These are phyloP conservation scores for Cadophora gregata DNA, from an alignment of 2,329 filamentous ascomycete species.

Conservation along the genomic window DNA sequence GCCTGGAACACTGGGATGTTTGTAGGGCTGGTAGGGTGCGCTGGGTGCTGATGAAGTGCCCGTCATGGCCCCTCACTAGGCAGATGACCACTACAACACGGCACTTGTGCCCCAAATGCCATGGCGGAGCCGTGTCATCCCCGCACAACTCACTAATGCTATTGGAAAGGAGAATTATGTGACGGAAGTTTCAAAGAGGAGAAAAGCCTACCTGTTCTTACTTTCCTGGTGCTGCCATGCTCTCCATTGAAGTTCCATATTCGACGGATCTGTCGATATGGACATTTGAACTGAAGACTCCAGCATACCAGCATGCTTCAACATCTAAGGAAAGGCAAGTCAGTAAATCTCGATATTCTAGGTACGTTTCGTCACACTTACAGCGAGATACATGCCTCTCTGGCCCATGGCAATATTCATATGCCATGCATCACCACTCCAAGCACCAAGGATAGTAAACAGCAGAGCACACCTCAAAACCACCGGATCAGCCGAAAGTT, in stretches of 20 bases:
- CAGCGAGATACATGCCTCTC: slow-evolving; percentile 73
- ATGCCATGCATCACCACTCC: slow-evolving; percentile 79
- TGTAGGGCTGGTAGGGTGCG: neutral
- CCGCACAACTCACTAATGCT: neutral
- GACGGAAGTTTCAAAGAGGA: neutral
- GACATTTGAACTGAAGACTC: slow-evolving; percentile 55
- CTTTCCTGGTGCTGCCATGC: slow-evolving; percentile 70
- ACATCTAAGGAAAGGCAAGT: slow-evolving; percentile 55
- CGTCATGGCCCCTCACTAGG: neutral
- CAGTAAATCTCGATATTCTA: neutral
- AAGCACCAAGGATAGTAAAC: slow-evolving; percentile 71
- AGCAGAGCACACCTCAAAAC: slow-evolving; percentile 70
- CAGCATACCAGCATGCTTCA: slow-evolving; percentile 71
- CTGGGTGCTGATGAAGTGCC: neutral
- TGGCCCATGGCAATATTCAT: slow-evolving; percentile 80
- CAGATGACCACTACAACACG: slow-evolving; percentile 18
- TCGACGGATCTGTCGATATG: slow-evolving; percentile 49
- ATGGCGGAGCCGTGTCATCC: neutral
- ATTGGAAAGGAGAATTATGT: neutral
- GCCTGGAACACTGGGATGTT: neutral
- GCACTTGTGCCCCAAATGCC: neutral
- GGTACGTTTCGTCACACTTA: slow-evolving; percentile 43
- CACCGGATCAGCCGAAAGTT: slow-evolving; percentile 68
- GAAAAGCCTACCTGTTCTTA: slow-evolving; percentile 59
- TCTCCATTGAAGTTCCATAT: slow-evolving; percentile 61